These are phyloP conservation scores for Colletotrichum sp. DNA, from an alignment of 2,329 filamentous ascomycete species.

Conservation along the genomic window DNA sequence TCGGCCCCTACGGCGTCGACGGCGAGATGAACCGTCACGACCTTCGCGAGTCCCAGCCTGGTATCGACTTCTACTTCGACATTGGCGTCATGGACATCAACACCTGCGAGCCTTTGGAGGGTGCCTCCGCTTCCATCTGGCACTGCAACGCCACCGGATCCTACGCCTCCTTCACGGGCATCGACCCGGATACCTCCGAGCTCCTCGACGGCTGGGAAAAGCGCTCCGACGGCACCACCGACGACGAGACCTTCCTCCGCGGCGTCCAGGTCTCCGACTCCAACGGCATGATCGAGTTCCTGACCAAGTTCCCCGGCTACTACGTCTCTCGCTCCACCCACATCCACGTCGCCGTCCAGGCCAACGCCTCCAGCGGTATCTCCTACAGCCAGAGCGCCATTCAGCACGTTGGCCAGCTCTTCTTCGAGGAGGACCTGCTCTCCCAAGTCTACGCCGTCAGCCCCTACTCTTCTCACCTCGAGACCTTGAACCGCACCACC, in stretches of 20 bases:
- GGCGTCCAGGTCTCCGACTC: conserved; percentile 43
- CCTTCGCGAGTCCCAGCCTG: not conserved
- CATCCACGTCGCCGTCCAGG: conserved; percentile 48
- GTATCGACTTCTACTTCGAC: conserved; percentile 2
- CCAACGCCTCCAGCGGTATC: conserved; percentile 33
- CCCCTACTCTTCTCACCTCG: not conserved
- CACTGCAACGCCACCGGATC: conserved; percentile 2
- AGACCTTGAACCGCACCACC: not conserved
- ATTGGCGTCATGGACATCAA: conserved; percentile 7
- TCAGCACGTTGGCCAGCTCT: conserved; percentile 1
- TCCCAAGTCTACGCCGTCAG: not conserved
- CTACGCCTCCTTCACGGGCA: not conserved
- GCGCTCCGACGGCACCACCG: not conserved
- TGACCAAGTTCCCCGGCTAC: conserved; percentile 49
- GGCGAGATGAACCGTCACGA: not conserved
- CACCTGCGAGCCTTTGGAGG: conserved; percentile 8
- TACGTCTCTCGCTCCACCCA: conserved; percentile 51
- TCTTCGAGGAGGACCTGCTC: not conserved
- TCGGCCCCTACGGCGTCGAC: conserved; percentile 49
- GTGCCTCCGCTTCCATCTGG: conserved; percentile 4
- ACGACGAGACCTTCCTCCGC: conserved; percentile 37
- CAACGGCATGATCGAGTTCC: conserved; percentile 47
- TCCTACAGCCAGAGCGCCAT: conserved; percentile 33
- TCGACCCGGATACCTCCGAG: not conserved
- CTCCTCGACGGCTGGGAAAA: not conserved